Percentiles rank a stretch among this genome's conserved stretches.
These are phyloP conservation scores for Pythium utonaiense DNA, from an alignment of 352 stramenopile genomes.

Conservation along the genomic window DNA sequence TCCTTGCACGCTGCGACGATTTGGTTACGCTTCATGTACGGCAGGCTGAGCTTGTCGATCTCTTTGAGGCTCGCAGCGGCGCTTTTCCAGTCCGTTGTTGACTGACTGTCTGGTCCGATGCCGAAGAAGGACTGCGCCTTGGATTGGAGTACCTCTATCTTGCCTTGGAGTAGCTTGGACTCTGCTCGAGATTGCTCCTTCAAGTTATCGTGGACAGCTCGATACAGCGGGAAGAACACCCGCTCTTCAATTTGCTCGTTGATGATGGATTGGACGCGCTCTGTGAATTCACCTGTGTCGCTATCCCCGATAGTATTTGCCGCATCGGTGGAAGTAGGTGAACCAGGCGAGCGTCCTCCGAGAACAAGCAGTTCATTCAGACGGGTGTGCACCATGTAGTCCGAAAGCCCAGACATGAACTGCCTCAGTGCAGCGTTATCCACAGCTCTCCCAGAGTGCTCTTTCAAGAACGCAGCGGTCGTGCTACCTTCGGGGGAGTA, in stretches of 20 bases:
- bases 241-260: slow-evolving; percentile 84
- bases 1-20: slow-evolving; percentile 75
- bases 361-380: slow-evolving; percentile 74
- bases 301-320: slow-evolving; percentile 21
- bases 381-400: slow-evolving; percentile 80
- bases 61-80: slow-evolving; percentile 64
- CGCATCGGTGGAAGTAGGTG: slow-evolving; percentile 22
- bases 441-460: slow-evolving; percentile 45
- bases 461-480: slow-evolving; percentile 65
- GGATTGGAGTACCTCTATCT: slow-evolving; percentile 74
- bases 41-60: slow-evolving; percentile 73
- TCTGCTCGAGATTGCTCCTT: slow-evolving; percentile 55
- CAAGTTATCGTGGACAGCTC: slow-evolving; percentile 61
- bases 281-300: slow-evolving; percentile 49
- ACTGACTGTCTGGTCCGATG: slow-evolving; percentile 66
- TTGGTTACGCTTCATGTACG: slow-evolving; percentile 80
- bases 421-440: slow-evolving; percentile 52
- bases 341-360: slow-evolving; percentile 36
- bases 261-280: slow-evolving; percentile 65
- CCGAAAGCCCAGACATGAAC: slow-evolving; percentile 75
- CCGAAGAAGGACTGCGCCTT: slow-evolving; percentile 85
- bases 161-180: slow-evolving; percentile 67
- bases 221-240: slow-evolving; percentile 79
- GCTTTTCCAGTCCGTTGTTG: slow-evolving; percentile 51
- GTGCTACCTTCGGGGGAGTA: slow-evolving; percentile 84